Percentiles rank a stretch among this genome's conserved stretches.
Conservation (phyloP, 2,329 filamentous ascomycete species). For the Colletotrichum nymphaeae region DNA sequence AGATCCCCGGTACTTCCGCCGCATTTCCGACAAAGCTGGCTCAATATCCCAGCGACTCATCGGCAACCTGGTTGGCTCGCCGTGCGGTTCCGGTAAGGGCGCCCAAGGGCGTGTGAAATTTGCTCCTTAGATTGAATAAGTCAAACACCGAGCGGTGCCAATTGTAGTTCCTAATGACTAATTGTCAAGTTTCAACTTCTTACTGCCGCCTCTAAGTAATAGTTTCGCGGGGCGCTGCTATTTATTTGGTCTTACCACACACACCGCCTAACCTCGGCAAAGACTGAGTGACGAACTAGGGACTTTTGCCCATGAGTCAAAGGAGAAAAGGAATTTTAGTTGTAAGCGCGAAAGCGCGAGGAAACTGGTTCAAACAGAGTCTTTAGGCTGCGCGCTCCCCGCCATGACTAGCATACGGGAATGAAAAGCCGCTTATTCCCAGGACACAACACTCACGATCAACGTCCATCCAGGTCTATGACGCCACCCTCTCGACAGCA, state of each 20-base stretch:
- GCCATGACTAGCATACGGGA: background rate
- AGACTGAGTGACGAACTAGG: background rate
- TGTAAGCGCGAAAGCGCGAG: background rate
- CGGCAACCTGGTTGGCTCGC: conserved; percentile 24
- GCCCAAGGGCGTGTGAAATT: background rate
- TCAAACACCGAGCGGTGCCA: conserved; percentile 2
- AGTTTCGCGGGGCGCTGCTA: background rate
- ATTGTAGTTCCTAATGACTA: background rate
- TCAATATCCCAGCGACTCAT: background rate
- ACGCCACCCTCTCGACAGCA: background rate
- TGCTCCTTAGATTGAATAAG: background rate
- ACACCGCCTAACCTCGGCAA: conserved; percentile 9
- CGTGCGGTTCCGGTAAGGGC: conserved; percentile 24
- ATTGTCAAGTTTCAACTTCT: background rate
- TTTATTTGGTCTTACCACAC: background rate
- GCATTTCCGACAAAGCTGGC: conserved; percentile 17
- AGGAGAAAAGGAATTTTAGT: background rate
- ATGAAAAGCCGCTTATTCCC: background rate
- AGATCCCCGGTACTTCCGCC: conserved; percentile 1
- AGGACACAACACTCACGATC: background rate
- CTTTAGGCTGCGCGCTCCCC: background rate
- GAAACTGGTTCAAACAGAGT: background rate
- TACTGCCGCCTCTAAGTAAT: background rate
- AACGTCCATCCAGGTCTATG: background rate
- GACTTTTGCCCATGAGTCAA: background rate